These are phyloP conservation scores for Triadica sebifera DNA, from an alignment of 345 rosid species.

Conservation along the genomic window DNA sequence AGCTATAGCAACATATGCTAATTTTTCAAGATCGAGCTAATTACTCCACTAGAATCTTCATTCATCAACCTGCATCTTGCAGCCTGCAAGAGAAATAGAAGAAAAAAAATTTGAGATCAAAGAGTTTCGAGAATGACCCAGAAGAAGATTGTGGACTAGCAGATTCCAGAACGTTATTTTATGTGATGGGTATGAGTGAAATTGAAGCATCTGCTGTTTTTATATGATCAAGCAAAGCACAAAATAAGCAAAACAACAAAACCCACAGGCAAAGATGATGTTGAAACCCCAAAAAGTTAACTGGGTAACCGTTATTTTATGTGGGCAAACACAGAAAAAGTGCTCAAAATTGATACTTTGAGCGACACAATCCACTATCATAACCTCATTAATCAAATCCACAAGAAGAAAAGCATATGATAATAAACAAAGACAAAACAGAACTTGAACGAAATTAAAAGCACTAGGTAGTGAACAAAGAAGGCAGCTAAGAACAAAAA, in stretches of 20 bases:
- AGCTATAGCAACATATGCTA: neutral
- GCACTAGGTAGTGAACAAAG: neutral
- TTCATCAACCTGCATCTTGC: conserved; percentile 20
- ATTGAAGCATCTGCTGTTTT: conserved; percentile 33
- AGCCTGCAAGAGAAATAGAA: conserved; percentile 40
- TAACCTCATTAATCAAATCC: conserved; percentile 21
- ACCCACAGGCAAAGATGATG: conserved; percentile 36
- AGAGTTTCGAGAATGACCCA: conserved; percentile 13
- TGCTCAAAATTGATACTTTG: conserved; percentile 15
- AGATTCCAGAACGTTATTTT: conserved; percentile 30
- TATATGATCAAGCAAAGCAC: conserved; percentile 42
- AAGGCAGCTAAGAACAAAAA: neutral
- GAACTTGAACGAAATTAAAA: neutral
- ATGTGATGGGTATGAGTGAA: conserved; percentile 33
- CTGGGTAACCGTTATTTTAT: conserved; percentile 46
- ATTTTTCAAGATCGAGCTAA: conserved; percentile 21
- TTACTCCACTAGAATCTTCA: conserved; percentile 37
- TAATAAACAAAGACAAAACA: conserved; percentile 13
- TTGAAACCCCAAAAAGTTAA: conserved; percentile 1
- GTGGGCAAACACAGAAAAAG: conserved; percentile 34
- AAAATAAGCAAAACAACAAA: conserved; percentile 35
- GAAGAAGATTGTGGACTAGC: conserved; percentile 5
- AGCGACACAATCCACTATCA: neutral
- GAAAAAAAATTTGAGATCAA: conserved; percentile 22
- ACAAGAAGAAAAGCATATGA: conserved; percentile 21